Evolutionary conservation across 192 early-diverging fungal genomes (phyloP).

Genomic region (Gamsiella multidivaricata): DNA sequence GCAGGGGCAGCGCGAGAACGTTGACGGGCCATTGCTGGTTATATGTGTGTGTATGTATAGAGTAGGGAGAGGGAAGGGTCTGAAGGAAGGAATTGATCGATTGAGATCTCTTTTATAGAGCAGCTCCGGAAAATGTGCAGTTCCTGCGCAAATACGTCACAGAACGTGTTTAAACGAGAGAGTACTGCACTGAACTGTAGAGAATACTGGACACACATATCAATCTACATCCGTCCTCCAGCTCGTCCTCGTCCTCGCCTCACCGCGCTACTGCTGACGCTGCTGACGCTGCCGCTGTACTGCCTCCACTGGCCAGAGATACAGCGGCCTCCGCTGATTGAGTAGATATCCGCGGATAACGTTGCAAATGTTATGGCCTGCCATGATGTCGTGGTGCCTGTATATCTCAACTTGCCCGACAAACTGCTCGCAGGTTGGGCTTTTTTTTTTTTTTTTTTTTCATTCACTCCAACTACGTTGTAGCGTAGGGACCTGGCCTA

Average conservation of each 20-base stretch:
- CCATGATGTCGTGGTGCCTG: constrained; percentile 40
- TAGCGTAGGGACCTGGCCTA: constrained; percentile 18
- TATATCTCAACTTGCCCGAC: constrained; percentile 37
- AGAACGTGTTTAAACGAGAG: too few species aligned
- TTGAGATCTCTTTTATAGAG: not conserved
- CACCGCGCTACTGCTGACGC: not conserved
- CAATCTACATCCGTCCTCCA: too few species aligned
- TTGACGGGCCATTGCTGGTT: constrained; percentile 49
- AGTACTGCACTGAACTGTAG: not conserved
- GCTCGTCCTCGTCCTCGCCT: not conserved
- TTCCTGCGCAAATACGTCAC: not conserved
- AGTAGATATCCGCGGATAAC: constrained; percentile 2
- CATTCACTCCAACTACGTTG: constrained; percentile 25
- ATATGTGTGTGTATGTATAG: constrained; percentile 4
- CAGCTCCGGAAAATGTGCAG: not conserved
- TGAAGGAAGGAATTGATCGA: not conserved
- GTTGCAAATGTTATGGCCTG: constrained; percentile 25
- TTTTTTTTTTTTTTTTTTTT: constrained; percentile 29
- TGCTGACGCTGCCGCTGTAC: not conserved
- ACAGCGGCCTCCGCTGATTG: not conserved
- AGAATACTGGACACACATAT: not conserved
- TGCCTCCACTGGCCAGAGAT: constrained; percentile 2
- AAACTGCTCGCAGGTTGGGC: constrained; percentile 30
- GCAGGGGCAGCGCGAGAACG: constrained; percentile 59
- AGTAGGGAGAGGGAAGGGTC: not conserved